Conservation (phyloP, 2,329 filamentous ascomycete genomes). For the Fusarium sp. region DNA sequence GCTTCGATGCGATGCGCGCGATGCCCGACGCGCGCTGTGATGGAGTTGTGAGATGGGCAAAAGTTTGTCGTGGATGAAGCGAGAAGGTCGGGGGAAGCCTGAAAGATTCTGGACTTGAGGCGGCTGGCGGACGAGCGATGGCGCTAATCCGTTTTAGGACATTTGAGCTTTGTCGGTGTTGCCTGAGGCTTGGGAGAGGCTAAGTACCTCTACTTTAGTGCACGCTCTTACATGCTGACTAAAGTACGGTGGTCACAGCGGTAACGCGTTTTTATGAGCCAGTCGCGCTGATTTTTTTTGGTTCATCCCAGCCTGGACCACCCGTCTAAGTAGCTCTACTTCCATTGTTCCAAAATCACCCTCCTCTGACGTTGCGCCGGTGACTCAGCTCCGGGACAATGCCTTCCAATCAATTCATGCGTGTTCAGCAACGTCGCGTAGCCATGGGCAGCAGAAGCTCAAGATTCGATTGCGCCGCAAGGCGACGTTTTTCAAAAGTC, state of each 20-base stretch:
- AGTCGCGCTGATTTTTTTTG: conserved; percentile 23
- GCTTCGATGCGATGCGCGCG: conserved; percentile 50
- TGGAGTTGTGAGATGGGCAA: conserved; percentile 51
- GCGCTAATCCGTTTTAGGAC: conserved; percentile 35
- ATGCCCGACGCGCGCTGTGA: conserved; percentile 63
- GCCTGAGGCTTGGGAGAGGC: conserved; percentile 36
- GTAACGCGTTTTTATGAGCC: background rate
- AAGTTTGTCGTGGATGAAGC: conserved; percentile 56
- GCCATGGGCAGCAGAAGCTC: conserved; percentile 12
- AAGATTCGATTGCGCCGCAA: conserved; percentile 19
- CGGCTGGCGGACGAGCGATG: conserved; percentile 47
- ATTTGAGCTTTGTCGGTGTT: conserved; percentile 25
- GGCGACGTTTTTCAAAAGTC: conserved; percentile 12
- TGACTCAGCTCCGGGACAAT: conserved; percentile 38
- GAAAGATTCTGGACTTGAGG: conserved; percentile 57
- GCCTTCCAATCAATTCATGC: conserved; percentile 33
- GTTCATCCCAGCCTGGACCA: conserved; percentile 12
- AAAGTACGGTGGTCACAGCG: conserved; percentile 5
- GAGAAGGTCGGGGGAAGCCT: conserved; percentile 50
- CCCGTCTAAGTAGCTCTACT: conserved; percentile 32
- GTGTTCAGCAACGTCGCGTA: conserved; percentile 10
- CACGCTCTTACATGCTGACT: conserved; percentile 40
- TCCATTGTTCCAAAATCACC: conserved; percentile 13
- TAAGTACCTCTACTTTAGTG: conserved; percentile 30
- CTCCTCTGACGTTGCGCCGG: conserved; percentile 34